Conservation (phyloP, 257 asterid genomes). For the Nicotiana undulata region DNA sequence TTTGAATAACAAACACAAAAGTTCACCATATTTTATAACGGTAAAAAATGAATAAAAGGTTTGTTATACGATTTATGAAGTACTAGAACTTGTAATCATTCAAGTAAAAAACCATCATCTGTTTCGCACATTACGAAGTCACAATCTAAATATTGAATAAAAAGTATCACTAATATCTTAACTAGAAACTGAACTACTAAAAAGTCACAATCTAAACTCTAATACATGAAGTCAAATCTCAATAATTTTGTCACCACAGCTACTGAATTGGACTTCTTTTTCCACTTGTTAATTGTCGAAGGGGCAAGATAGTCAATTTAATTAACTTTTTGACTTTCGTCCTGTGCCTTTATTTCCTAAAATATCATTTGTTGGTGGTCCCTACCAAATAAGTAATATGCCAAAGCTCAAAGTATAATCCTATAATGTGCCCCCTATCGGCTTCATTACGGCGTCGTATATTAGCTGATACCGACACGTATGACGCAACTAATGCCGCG, state of each 20-base stretch:
- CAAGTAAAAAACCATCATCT: no score
- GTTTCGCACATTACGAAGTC: no score
- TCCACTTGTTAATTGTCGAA: no score
- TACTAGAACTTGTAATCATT: no score
- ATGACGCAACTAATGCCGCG: not conserved
- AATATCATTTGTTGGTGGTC: not conserved
- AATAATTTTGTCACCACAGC: not conserved
- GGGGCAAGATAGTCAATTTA: not conserved
- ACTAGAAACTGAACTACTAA: no score
- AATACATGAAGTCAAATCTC: not conserved
- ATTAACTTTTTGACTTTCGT: not conserved
- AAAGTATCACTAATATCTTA: no score
- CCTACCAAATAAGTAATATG: not conserved
- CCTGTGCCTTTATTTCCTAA: no score
- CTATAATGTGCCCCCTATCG: not conserved
- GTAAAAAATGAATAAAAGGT: no score
- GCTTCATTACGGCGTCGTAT: not conserved
- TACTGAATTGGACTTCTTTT: not conserved
- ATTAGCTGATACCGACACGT: not conserved
- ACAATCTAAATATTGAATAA: no score
- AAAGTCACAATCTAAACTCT: not conserved
- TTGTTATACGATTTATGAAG: no score
- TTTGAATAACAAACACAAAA: no score
- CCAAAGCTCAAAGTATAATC: not conserved
- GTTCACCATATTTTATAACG: no score